These are phyloP conservation scores for Globisporangium megalacanthum DNA, from an alignment of 352 stramenopile species.

Conservation along the genomic window DNA sequence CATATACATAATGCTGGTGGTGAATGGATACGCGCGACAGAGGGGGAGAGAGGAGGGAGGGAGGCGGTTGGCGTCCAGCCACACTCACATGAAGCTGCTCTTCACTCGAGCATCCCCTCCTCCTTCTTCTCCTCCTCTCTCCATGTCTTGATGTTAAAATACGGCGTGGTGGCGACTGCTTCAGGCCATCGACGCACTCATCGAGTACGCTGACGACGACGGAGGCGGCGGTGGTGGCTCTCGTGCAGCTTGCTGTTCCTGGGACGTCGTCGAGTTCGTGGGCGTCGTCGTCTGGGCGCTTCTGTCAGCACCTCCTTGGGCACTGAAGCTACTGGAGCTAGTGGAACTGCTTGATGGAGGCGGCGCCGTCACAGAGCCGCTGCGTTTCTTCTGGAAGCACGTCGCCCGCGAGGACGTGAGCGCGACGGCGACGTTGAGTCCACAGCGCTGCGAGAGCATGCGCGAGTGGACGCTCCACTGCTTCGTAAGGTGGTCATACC, in stretches of 20 bases:
- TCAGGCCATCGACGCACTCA: background rate
- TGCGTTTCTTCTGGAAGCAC: constrained; percentile 31
- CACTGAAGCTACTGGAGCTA: background rate
- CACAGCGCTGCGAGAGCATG: constrained; percentile 57
- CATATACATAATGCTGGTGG: background rate
- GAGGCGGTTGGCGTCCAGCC: no score
- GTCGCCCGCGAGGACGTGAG: constrained; percentile 26
- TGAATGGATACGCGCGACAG: no score
- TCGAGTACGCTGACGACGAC: background rate
- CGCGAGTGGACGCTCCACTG: constrained; percentile 54
- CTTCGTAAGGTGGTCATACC: constrained; percentile 58
- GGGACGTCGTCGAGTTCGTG: background rate
- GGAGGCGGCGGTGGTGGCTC: background rate
- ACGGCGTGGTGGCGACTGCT: background rate
- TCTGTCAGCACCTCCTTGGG: background rate
- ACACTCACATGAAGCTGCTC: no score
- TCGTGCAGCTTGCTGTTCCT: background rate
- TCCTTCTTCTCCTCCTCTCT: background rate
- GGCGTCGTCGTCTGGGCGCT: background rate
- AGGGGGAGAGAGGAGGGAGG: no score
- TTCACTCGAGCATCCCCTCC: background rate
- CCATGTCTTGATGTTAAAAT: background rate
- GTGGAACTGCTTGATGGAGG: background rate
- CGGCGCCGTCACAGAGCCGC: background rate
- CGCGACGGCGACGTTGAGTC: constrained; percentile 54